These are phyloP conservation scores for Nannochloropsis salina DNA, from an alignment of 108 stramenopile genomes.

Conservation along the genomic window DNA sequence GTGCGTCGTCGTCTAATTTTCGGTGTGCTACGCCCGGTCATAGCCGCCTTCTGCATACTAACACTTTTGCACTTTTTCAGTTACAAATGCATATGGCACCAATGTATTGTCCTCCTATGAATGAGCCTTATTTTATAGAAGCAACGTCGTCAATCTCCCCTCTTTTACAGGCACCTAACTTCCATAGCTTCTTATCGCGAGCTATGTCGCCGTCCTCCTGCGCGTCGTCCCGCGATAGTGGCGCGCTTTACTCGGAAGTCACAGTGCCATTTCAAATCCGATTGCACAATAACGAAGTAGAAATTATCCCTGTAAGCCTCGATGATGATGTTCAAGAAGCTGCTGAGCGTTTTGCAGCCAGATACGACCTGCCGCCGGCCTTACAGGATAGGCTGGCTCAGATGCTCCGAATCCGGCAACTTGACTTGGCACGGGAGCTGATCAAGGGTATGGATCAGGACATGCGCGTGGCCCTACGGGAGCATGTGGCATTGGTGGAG, in stretches of 20 bases:
- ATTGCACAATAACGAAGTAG: slow-evolving; percentile 18
- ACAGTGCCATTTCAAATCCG: neutral
- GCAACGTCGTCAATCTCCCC: no score
- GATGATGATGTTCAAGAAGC: neutral
- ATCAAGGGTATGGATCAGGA: neutral
- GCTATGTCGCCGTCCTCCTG: neutral
- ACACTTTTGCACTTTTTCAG: no score
- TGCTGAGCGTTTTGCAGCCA: neutral
- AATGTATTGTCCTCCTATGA: no score
- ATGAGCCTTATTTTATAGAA: no score
- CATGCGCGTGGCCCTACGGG: neutral
- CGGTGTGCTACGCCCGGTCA: no score
- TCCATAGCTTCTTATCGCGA: no score
- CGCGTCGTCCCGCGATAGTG: neutral
- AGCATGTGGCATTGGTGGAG: neutral
- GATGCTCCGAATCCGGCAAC: neutral
- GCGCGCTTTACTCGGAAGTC: neutral
- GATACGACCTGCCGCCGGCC: neutral
- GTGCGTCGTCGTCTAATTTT: no score
- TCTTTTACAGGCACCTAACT: no score
- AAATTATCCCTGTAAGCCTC: neutral
- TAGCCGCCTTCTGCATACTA: no score
- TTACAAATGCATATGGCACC: no score
- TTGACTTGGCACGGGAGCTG: neutral
- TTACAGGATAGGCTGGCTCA: neutral